Evolutionary conservation across 1,139 yeast species (phyloP), one percentile per base, ranked within the genome.

Genomic region (Candida tropicalis): DNA sequence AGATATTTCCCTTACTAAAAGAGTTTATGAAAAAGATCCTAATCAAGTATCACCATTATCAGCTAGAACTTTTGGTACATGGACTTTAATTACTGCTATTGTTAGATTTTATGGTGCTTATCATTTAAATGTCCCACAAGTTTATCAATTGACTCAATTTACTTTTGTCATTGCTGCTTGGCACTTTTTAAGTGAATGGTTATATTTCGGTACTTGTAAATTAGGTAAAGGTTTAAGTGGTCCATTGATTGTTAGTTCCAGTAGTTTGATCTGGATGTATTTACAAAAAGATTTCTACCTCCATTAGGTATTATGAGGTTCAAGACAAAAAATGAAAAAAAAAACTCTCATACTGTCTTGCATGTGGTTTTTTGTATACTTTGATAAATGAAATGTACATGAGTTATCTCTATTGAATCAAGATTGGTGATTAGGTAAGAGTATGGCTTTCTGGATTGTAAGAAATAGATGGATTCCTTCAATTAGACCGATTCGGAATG

Each of bases 61-160:
- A 54, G 96, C 97, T 8, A 79, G 99, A 57, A 93, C 99, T 0
- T 93, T 93, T 64, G 99, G 99, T 24, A 93, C 99, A 1, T 93
- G 99, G 99, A 93, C 99, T 0, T 72, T 91, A 41, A 77, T 91
- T 53, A 84, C 97, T 1, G 81, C 96, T 2, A 73, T 93, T 35
- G 82, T 93, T 40, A 81, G 99, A 60, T 75, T 84, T 52, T 90
- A 87, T 60, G 97, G 96, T 38, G 95, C 99, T 5, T 85, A 84
- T 65, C 73, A 87, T 60, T 69, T 87, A 49, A 60, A 65, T 12
- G 81, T 84, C 55, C 81, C 82, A 22, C 85, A 82, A 50, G 79
- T 90, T 42, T 93, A 81, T 63, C 83, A 87, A 55, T 73, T 93
- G 54, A 85, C 95, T 24, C 77, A 88, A 58, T 84, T 87, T 65